phyloP scores from a whole-genome alignment of 2,329 filamentous ascomycete species.

The Juglanconis oblonga region DNA sequence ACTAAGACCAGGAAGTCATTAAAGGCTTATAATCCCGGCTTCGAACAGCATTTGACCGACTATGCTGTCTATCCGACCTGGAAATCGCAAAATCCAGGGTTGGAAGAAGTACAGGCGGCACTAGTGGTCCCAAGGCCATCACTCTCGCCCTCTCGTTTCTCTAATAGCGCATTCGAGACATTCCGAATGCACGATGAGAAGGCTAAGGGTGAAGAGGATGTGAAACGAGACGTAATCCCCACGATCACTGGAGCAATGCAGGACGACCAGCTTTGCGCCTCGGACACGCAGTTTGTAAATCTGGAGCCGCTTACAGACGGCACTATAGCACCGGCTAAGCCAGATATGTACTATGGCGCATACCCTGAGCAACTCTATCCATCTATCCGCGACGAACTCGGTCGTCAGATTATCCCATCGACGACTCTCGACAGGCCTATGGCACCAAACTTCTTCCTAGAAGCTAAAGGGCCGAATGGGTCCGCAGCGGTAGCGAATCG shows the following conservation, averaged over 20 bases:
- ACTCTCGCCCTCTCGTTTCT: constrained; percentile 34
- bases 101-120: constrained; percentile 27
- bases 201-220: constrained; percentile 14
- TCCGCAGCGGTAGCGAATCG: constrained; percentile 26
- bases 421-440: constrained; percentile 29
- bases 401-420: constrained; percentile 31
- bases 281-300: constrained; percentile 29
- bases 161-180: constrained; percentile 25
- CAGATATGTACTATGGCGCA: neutral
- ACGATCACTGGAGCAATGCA: constrained; percentile 26
- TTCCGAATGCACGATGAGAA: constrained; percentile 28
- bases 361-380: neutral
- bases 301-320: neutral
- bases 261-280: constrained; percentile 23
- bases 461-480: constrained; percentile 34
- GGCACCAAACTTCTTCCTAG: constrained; percentile 40
- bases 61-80: constrained; percentile 27
- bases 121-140: constrained; percentile 27
- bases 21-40: constrained; percentile 29
- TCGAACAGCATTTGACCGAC: constrained; percentile 36
- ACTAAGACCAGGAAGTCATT: constrained; percentile 25
- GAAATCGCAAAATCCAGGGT: constrained; percentile 30
- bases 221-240: constrained; percentile 29
- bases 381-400: constrained; percentile 23
- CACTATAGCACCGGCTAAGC: neutral